A percentile compares a stretch with the other conserved stretches of the same genome.
Conservation (phyloP, 305 asterid species). For the Caryopteris hybrid region DNA sequence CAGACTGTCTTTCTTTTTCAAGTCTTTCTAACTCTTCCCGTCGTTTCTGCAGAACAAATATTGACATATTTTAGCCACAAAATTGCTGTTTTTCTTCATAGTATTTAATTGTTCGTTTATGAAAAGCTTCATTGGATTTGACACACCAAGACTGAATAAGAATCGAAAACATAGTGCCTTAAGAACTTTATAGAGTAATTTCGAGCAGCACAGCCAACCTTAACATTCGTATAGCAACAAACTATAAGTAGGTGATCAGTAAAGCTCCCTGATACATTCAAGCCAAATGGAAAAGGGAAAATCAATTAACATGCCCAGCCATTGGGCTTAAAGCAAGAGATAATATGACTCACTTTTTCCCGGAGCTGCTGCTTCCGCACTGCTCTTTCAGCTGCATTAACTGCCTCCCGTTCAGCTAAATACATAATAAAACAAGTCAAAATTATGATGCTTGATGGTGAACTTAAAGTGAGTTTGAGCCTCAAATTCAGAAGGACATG, state of each 20-base stretch:
- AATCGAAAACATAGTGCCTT: not conserved
- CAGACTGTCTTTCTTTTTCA: slow-evolving; percentile 84
- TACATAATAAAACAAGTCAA: slow-evolving; percentile 7
- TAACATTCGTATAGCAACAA: not conserved
- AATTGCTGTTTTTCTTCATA: not conserved
- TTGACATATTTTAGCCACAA: not conserved
- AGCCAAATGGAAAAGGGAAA: not conserved
- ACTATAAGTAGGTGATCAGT: not conserved
- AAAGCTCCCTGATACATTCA: not conserved
- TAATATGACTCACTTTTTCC: slow-evolving; percentile 60
- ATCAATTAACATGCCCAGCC: not conserved
- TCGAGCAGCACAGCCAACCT: not conserved
- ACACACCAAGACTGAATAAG: not conserved
- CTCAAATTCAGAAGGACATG: not conserved
- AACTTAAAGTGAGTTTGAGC: not conserved
- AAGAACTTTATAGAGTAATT: not conserved
- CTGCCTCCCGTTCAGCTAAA: slow-evolving; percentile 83
- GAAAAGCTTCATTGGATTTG: not conserved
- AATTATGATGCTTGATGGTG: slow-evolving; percentile 1
- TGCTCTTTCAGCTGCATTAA: slow-evolving; percentile 83
- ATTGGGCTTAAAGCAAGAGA: slow-evolving; percentile 10
- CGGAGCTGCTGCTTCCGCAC: slow-evolving; percentile 80
- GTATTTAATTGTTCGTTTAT: not conserved
- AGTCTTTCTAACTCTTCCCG: slow-evolving; percentile 76
- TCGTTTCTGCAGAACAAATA: slow-evolving; percentile 55